phyloP scores from a whole-genome alignment of 1,284 basidiomycete genomes.

The Tremellales sp. region DNA sequence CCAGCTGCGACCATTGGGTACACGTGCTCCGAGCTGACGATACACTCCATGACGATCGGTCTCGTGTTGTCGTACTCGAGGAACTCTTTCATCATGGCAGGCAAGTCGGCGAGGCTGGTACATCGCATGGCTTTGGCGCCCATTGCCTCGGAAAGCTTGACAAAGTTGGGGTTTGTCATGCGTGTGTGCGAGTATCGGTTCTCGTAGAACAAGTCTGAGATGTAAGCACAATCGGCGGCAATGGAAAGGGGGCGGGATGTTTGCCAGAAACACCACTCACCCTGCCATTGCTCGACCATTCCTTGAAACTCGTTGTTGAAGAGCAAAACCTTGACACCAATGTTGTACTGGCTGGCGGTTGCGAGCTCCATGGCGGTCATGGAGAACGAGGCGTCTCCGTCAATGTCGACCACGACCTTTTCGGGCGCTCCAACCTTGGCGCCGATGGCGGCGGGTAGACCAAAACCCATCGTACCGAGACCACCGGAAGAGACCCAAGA shows the following conservation, averaged over 20 bases:
- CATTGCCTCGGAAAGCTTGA: conserved; percentile 83
- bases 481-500: conserved; percentile 96
- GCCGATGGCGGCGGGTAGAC: conserved; percentile 87
- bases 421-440: conserved; percentile 93
- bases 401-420: conserved; percentile 92
- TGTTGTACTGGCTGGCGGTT: conserved; percentile 83
- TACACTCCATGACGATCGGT: conserved; percentile 86
- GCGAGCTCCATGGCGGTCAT: conserved; percentile 99
- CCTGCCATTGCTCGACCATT: conserved; percentile 99
- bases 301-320: conserved; percentile 96
- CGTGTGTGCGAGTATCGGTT: conserved; percentile 87
- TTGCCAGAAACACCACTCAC: too few species aligned
- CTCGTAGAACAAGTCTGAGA: conserved; percentile 86
- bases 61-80: conserved; percentile 77
- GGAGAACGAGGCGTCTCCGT: conserved; percentile 95
- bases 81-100: conserved; percentile 96
- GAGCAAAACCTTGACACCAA: conserved; percentile 89
- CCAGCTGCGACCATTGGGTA: conserved; percentile 83
- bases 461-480: conserved; percentile 97
- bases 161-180: conserved; percentile 94
- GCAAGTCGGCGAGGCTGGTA: conserved; percentile 67
- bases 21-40: conserved; percentile 84
- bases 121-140: conserved; percentile 84
- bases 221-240: conserved; percentile 1
- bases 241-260: not conserved